Evolutionary conservation across 139 green algal genomes (phyloP).

Genomic region (Coelastrella sp.): DNA sequence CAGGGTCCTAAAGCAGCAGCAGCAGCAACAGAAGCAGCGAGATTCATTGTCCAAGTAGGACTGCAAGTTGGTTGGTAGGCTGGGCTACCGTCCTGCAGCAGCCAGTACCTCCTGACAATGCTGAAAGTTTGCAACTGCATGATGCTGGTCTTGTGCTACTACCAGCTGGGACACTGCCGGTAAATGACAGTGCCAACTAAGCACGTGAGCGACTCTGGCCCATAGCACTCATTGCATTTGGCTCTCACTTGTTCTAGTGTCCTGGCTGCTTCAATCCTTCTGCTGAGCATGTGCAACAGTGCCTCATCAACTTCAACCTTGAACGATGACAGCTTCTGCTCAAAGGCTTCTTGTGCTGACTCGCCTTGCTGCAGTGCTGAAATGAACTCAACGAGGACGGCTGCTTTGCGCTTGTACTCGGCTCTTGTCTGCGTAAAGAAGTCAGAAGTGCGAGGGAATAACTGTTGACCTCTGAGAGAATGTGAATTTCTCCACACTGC

Average conservation of each 20-base stretch:
- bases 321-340: slow-evolving; percentile 29
- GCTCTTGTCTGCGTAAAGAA: slow-evolving; percentile 1
- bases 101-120: too few species aligned
- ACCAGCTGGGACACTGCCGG: not conserved
- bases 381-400: slow-evolving; percentile 25
- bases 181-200: not conserved
- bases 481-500: not conserved
- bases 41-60: too few species aligned
- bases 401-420: slow-evolving; percentile 42
- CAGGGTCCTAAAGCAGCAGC: not conserved
- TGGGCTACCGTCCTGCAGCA: too few species aligned
- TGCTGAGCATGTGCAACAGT: slow-evolving; percentile 35
- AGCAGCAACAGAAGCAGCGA: not conserved
- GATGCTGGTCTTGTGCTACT: not conserved
- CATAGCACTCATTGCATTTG: too few species aligned
- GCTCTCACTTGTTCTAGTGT: not conserved
- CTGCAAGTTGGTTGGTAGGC: too few species aligned
- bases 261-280: not conserved
- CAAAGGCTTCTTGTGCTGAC: not conserved
- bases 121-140: not conserved
- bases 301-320: slow-evolving; percentile 23
- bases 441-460: not conserved
- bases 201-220: too few species aligned
- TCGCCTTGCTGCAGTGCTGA: slow-evolving; percentile 5
- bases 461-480: not conserved